A percentile compares a stretch with the other conserved stretches of the same genome.
Evolutionary conservation across 2,329 filamentous ascomycete species (phyloP).

Genomic region (Thelonectria rubi): DNA sequence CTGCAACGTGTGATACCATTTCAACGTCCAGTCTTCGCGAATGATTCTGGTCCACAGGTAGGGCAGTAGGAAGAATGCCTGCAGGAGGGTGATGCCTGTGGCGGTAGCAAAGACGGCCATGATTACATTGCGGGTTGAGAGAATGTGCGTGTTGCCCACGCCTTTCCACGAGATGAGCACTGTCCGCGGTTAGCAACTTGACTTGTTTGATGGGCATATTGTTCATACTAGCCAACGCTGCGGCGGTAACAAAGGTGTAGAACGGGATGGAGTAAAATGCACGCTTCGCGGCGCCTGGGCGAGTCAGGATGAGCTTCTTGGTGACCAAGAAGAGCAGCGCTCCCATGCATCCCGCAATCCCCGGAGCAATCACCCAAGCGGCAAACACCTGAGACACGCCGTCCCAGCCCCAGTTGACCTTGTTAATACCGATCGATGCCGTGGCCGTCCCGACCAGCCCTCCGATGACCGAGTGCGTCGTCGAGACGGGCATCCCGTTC

Average conservation of each 20-base stretch:
- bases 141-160: conserved; percentile 36
- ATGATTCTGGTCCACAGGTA: conserved; percentile 61
- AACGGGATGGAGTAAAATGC: conserved; percentile 49
- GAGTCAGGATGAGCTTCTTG: conserved; percentile 45
- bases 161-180: conserved; percentile 64
- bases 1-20: conserved; percentile 56
- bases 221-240: conserved; percentile 46
- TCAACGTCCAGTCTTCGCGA: conserved; percentile 61
- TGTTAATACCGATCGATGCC: conserved; percentile 47
- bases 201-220: no score
- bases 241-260: conserved; percentile 51
- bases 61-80: conserved; percentile 60
- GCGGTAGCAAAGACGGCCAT: conserved; percentile 56
- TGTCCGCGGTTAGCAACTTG: conserved; percentile 27
- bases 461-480: conserved; percentile 62
- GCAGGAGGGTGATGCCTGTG: conserved; percentile 52
- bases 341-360: conserved; percentile 46
- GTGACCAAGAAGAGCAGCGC: conserved; percentile 47
- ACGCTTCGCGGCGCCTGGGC: conserved; percentile 43
- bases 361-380: conserved; percentile 50
- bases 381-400: conserved; percentile 52
- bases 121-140: conserved; percentile 38
- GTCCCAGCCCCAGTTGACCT: conserved; percentile 50
- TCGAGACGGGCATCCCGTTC: conserved; percentile 62
- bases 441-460: conserved; percentile 50